These are phyloP conservation scores for Botryotinia convoluta DNA, from an alignment of 2,329 filamentous ascomycete species.

Conservation along the genomic window DNA sequence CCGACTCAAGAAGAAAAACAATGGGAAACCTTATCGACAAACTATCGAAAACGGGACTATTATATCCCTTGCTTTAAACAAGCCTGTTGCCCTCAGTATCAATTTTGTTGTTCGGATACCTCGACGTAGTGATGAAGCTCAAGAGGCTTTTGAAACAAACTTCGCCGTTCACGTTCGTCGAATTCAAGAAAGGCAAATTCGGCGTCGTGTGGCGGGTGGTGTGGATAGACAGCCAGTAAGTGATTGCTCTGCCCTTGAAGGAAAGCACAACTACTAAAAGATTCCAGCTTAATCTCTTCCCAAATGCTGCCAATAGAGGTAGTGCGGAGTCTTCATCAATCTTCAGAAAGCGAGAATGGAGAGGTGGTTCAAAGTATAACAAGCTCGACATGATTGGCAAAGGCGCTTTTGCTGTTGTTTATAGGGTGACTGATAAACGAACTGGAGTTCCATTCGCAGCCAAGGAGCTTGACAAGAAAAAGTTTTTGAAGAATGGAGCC, in stretches of 20 bases:
- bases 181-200: slow-evolving; percentile 19
- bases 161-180: slow-evolving; percentile 41
- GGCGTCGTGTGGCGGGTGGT: slow-evolving; percentile 6
- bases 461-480: slow-evolving; percentile 91
- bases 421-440: slow-evolving; percentile 82
- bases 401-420: slow-evolving; percentile 92
- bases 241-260: background rate
- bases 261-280: slow-evolving; percentile 21
- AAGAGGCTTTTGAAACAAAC: slow-evolving; percentile 65
- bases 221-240: slow-evolving; percentile 32
- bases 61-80: slow-evolving; percentile 36
- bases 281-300: slow-evolving; percentile 34
- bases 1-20: slow-evolving; percentile 48
- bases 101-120: slow-evolving; percentile 84
- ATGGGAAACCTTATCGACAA: slow-evolving; percentile 41
- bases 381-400: slow-evolving; percentile 79
- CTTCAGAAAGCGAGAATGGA: slow-evolving; percentile 61
- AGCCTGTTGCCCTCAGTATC: slow-evolving; percentile 56
- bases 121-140: slow-evolving; percentile 63
- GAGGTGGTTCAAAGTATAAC: slow-evolving; percentile 81
- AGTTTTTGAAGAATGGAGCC: slow-evolving; percentile 83
- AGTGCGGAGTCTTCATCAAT: slow-evolving; percentile 26
- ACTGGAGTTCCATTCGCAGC: slow-evolving; percentile 83
- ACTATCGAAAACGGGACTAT: slow-evolving; percentile 37
- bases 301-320: slow-evolving; percentile 31